These are phyloP conservation scores for Sporothrix mexicana DNA, from an alignment of 2,329 filamentous ascomycete genomes.

Conservation along the genomic window DNA sequence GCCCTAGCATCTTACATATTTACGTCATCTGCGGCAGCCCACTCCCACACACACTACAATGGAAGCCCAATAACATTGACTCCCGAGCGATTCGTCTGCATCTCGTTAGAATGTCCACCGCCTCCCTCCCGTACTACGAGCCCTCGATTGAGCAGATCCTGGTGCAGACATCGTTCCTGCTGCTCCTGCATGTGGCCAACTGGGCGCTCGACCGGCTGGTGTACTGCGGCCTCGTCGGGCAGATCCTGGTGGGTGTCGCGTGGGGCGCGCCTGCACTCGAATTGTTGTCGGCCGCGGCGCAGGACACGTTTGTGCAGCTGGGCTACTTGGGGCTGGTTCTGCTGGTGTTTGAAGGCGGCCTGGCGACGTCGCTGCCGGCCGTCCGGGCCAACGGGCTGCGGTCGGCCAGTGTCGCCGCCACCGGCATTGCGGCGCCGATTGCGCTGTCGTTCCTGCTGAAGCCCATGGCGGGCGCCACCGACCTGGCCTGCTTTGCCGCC, in stretches of 20 bases:
- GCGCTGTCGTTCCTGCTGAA: constrained; percentile 67
- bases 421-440: constrained; percentile 69
- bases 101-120: too few species aligned
- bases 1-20: too few species aligned
- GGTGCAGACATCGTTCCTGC: constrained; percentile 64
- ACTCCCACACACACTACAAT: too few species aligned
- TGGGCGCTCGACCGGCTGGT: constrained; percentile 62
- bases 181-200: constrained; percentile 66
- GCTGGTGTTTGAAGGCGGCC: constrained; percentile 72
- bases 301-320: constrained; percentile 65
- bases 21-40: neutral
- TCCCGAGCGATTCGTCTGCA: too few species aligned
- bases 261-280: constrained; percentile 71
- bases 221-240: constrained; percentile 74
- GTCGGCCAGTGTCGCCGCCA: constrained; percentile 67
- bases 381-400: constrained; percentile 66
- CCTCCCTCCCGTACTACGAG: constrained; percentile 59
- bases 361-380: constrained; percentile 59
- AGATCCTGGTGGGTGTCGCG: constrained; percentile 71
- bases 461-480: constrained; percentile 54
- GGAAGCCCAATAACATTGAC: too few species aligned
- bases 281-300: constrained; percentile 59
- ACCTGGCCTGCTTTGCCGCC: constrained; percentile 68
- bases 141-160: constrained; percentile 65
- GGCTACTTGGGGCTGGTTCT: constrained; percentile 77